Evolutionary conservation across 2,329 filamentous ascomycete genomes (phyloP), one percentile per base, ranked within the genome.

Genomic region (Pseudodiploospora longispora): DNA sequence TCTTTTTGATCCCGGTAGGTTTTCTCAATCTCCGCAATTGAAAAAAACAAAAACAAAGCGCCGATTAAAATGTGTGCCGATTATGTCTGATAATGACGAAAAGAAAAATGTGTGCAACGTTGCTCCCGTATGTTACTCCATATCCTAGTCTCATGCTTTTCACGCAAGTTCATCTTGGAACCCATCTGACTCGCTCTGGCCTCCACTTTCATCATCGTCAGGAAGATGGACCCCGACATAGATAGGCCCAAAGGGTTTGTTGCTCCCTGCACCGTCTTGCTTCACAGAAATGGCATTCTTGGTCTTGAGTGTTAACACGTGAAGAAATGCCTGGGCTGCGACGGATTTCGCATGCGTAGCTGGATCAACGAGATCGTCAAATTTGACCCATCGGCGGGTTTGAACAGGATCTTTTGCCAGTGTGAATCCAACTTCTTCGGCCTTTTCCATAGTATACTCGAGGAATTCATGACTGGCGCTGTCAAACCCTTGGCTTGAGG

Each of bases 251-350:
- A 75, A 77, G 2, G 70, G 62, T 41, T 60, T 42, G 6, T 57
- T 53, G 6, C 61, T 45, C 5, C 55, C 51, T 27, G 60, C 57
- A 29, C 61, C 61, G 3, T 73, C 66, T 62, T 95, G 88, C 49
- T 74, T 63, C 5, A 90, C 78, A 12, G 65, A 59, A 37, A 91
- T 65, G 44, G 76, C 61, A 2, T 74, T 74, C 62, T 82, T 87
- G 2, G 80, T 87, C 5, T 78, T 82, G 36, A 93, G 71, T 8
- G 75, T 72, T 10, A 94, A 73, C 2, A 87, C 72, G 59, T 93
- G 85, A 65, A 85, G 78, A 58, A 87, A 83, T 0, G 81, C 87
- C 59, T 89, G 85, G 2, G 85, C 81, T 6, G 83, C 85, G 9
- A 87, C 80, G 30, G 77, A 67, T 32, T 69, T 73, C 30, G 76